Base-by-base conservation (phyloP, 345 rosid genomes). In the Lepidium aucheri region DNA sequence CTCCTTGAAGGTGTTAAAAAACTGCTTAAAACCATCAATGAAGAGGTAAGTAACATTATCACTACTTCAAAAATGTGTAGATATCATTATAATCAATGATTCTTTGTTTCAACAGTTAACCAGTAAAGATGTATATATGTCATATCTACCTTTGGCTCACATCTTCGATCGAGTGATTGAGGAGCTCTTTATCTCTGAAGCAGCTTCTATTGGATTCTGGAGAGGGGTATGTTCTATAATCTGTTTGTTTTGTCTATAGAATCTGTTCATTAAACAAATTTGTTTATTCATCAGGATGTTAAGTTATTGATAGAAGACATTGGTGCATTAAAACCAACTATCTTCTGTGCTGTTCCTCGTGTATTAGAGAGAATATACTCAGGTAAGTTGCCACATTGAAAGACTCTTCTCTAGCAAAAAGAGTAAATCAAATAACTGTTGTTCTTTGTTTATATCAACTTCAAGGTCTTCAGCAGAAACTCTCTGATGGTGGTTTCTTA, bases 261-360 rank as follows among this genome's bases (percentile, higher is more conserved):
- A 45, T 16, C 13, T 69, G 47, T 46, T 54, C 55, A n/a, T 41
- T 24, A 17, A 17, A 11, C 20, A 44, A 52, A 2, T 46, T 26
- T 4, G 20, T 55, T 17, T 64, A 34, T 70, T 24, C 84, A 94
- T 18, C 85, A 95, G 99, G 99, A 95, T 66, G 93, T 89, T 68
- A 91, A 89, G 77, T 65, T 88, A 40, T 81, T 95, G 82, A 60
- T 84, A 40, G 99, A 91, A 68, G 99, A 95, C 74, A 68, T 95
- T 49, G 84, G 81, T 59, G 99, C 87, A 78, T 84, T 95, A 57
- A 91, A 87, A 80, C 96, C 99, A 32, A 82, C 89, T 69, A 60
- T 89, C 57, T 91, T 95, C 77, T 95, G 99, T 69, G 97, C 99
- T 14, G 97, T 95, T 73, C 99, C 99, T 51, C 99, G 97, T 15